Evolutionary conservation across 2,329 filamentous ascomycete genomes (phyloP).

Genomic region (Aureobasidium subglaciale): DNA sequence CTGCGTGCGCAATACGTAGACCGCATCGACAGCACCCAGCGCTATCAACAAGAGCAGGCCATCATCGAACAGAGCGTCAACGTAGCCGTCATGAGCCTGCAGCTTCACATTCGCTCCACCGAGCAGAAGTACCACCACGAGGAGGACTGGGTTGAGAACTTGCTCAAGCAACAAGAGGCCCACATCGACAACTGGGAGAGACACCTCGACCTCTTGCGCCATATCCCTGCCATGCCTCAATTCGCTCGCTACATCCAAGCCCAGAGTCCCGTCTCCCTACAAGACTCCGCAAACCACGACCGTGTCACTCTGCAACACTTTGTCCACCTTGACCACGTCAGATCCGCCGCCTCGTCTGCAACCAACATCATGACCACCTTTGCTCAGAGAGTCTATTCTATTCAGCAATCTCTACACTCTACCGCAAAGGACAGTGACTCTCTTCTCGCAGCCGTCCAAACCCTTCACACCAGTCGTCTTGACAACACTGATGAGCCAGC

Average conservation of each 20-base stretch:
- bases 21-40: constrained; percentile 56
- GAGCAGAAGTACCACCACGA: constrained; percentile 66
- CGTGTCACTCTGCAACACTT: constrained; percentile 60
- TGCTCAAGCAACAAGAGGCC: constrained; percentile 60
- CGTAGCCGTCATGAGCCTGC: constrained; percentile 78
- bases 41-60: constrained; percentile 64
- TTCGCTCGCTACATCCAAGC: constrained; percentile 48
- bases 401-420: constrained; percentile 36
- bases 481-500: constrained; percentile 53
- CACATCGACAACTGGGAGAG: constrained; percentile 61
- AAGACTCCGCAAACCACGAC: constrained; percentile 36
- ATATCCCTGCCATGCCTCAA: constrained; percentile 56
- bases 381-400: constrained; percentile 44
- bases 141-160: constrained; percentile 61
- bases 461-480: constrained; percentile 42
- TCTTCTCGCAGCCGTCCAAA: constrained; percentile 37
- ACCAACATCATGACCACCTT: constrained; percentile 57
- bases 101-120: constrained; percentile 63
- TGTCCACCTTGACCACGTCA: constrained; percentile 65
- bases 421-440: constrained; percentile 38
- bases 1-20: constrained; percentile 62
- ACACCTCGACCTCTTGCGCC: constrained; percentile 58
- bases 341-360: constrained; percentile 63
- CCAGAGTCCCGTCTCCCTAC: constrained; percentile 24
- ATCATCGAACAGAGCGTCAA: constrained; percentile 73